Base-by-base conservation (phyloP, 257 asterid species). In the Solanum ahanhuiri region DNA sequence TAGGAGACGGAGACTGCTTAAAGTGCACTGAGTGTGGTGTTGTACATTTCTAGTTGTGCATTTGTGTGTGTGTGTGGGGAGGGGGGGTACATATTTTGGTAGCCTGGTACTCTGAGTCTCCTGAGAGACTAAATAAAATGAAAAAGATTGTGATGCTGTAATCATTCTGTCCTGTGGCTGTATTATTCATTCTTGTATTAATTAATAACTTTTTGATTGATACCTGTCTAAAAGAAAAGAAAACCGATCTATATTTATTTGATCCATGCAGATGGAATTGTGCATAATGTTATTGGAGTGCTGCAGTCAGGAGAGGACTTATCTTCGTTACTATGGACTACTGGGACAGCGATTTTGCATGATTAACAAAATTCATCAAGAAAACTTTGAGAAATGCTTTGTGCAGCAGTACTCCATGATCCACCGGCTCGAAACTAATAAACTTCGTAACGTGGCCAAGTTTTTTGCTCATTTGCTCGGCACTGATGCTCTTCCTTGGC, bases 231-330 rank as follows among this genome's bases (percentile, higher is more conserved):
- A 45, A 28, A 79, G 28, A 45, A 4, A 28, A 25, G 39, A 79
- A 45, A 25, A 25, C 84, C 0, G 66, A 28, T 79, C 3, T 9
- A 79, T 7, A 64, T 64, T 58, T 41, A n/a, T 71, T 85, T 33
- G 48, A 9, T 70, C 25, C 77, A 35, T 90, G 89, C 91, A 95
- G 98, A 95, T 96, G 98, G 98, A 95, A 87, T 86, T 96, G 83
- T 95, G 98, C 89, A 91, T 92, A 30, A 95, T 95, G 98, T 83
- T 96, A 89, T 87, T 97, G 92, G 99, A 97, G 89, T 97, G 99
- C 90, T 97, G 99, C 95, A 93, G 98, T 90, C 99, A 97, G 92
- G 99, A 97, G 93, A 94, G 98, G 86, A 96, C 99, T 18, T 96
- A 95, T 90, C 93, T 94, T 20, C 96, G 98, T 18, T 95, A 94